These are phyloP conservation scores for Pistacia integerrima DNA, from an alignment of 345 rosid genomes.

Conservation along the genomic window DNA sequence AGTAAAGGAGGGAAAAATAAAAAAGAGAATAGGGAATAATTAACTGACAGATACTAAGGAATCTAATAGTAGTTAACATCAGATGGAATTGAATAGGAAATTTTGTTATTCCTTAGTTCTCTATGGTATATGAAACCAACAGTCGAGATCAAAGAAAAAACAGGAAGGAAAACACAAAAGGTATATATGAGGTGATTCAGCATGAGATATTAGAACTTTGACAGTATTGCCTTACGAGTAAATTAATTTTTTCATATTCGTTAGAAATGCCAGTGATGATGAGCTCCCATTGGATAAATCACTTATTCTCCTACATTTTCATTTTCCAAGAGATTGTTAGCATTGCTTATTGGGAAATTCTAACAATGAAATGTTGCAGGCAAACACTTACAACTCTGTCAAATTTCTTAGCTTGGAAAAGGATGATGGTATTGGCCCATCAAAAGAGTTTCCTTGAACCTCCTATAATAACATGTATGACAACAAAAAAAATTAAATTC, in stretches of 20 bases:
- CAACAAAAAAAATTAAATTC: too few species aligned
- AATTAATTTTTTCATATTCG: conserved; percentile 43
- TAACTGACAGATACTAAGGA: conserved; percentile 54
- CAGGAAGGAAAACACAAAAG: background rate
- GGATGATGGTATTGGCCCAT: conserved; percentile 65
- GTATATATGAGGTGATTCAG: background rate
- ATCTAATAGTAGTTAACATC: conserved; percentile 44
- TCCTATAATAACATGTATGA: conserved; percentile 40
- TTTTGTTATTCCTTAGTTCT: conserved; percentile 52
- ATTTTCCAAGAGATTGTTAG: too few species aligned
- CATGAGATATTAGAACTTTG: conserved; percentile 2
- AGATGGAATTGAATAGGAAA: conserved; percentile 59
- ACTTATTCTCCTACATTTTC: too few species aligned
- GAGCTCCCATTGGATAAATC: too few species aligned
- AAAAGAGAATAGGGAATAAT: background rate
- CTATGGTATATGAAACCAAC: conserved; percentile 31
- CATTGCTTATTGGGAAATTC: too few species aligned
- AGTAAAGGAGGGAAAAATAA: too few species aligned
- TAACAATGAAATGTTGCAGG: background rate
- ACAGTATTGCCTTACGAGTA: conserved; percentile 39
- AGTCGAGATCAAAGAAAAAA: background rate
- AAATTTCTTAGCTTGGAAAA: conserved; percentile 49
- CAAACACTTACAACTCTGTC: conserved; percentile 51
- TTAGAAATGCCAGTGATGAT: too few species aligned
- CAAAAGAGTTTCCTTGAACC: conserved; percentile 64